Percentiles rank a stretch among this genome's conserved stretches.
Evolutionary conservation across 495 filamentous ascomycete genomes (phyloP).

Genomic region (Lasiosphaeria miniovina): DNA sequence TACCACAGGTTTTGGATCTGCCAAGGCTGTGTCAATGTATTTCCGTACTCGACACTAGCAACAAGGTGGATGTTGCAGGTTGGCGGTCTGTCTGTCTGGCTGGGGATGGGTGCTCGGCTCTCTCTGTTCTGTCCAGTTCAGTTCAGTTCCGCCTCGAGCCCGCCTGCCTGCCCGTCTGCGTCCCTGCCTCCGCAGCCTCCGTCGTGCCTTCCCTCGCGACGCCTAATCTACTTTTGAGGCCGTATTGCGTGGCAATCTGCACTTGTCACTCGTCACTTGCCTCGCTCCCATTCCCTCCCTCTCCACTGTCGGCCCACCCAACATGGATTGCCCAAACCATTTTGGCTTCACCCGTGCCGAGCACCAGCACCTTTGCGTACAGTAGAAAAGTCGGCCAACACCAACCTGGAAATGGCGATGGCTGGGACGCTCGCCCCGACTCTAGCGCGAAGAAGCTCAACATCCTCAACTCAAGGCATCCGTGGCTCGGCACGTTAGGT

Average conservation of each 20-base stretch:
- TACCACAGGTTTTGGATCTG: not conserved
- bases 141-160: too few species aligned
- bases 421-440: not conserved
- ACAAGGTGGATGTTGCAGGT: not conserved
- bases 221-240: not conserved
- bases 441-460: not conserved
- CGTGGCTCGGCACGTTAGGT: not conserved
- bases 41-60: not conserved
- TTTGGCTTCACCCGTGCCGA: not conserved
- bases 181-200: not conserved
- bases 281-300: not conserved
- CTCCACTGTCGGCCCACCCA: conserved; percentile 1
- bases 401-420: not conserved
- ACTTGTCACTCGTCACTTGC: not conserved
- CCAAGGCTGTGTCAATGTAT: not conserved
- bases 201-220: not conserved
- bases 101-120: not conserved
- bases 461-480: not conserved
- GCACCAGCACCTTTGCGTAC: not conserved
- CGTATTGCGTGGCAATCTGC: not conserved
- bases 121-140: too few species aligned
- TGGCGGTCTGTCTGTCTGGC: too few species aligned
- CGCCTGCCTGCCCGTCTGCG: too few species aligned
- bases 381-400: not conserved
- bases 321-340: not conserved